These are phyloP conservation scores for Mycena haematopus DNA, from an alignment of 768 basidiomycete species.

Conservation along the genomic window DNA sequence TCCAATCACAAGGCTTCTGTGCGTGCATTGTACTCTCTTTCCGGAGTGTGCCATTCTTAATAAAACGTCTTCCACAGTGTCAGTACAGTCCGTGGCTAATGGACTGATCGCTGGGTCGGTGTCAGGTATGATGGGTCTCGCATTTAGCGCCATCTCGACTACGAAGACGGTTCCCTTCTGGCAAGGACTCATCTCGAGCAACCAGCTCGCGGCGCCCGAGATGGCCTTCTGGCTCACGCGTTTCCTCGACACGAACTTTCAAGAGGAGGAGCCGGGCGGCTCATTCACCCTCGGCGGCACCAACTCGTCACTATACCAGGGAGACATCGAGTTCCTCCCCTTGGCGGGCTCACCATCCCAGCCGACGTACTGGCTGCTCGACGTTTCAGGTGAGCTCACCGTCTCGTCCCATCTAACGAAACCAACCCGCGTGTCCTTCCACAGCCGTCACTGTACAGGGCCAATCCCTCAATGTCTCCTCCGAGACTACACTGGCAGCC, in stretches of 20 bases:
- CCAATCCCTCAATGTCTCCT: slow-evolving; percentile 45
- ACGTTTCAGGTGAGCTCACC: slow-evolving; percentile 47
- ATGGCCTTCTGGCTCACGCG: slow-evolving; percentile 74
- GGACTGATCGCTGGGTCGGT: slow-evolving; percentile 43
- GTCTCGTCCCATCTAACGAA: neutral
- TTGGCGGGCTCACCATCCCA: slow-evolving; percentile 42
- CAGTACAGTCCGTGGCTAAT: slow-evolving; percentile 59
- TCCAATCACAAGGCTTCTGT: slow-evolving; percentile 63
- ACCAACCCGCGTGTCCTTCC: slow-evolving; percentile 1
- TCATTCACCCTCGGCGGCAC: slow-evolving; percentile 75
- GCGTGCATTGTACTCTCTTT: slow-evolving; percentile 33
- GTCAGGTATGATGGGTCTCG: too few relatives aligned
- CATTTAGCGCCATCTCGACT: slow-evolving; percentile 62
- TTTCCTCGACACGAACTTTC: slow-evolving; percentile 42
- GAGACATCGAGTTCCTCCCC: slow-evolving; percentile 68
- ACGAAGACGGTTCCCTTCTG: slow-evolving; percentile 70
- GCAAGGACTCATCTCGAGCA: slow-evolving; percentile 53
- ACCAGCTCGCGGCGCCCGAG: slow-evolving; percentile 53
- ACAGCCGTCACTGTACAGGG: slow-evolving; percentile 71
- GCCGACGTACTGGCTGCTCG: slow-evolving; percentile 67
- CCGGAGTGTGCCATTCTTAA: neutral
- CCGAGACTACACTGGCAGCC: slow-evolving; percentile 42
- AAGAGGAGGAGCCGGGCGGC: slow-evolving; percentile 60
- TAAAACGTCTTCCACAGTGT: slow-evolving; percentile 56
- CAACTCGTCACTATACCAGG: slow-evolving; percentile 63